Conservation (phyloP, 2,329 filamentous ascomycete genomes). For the Alternaria rosae region DNA sequence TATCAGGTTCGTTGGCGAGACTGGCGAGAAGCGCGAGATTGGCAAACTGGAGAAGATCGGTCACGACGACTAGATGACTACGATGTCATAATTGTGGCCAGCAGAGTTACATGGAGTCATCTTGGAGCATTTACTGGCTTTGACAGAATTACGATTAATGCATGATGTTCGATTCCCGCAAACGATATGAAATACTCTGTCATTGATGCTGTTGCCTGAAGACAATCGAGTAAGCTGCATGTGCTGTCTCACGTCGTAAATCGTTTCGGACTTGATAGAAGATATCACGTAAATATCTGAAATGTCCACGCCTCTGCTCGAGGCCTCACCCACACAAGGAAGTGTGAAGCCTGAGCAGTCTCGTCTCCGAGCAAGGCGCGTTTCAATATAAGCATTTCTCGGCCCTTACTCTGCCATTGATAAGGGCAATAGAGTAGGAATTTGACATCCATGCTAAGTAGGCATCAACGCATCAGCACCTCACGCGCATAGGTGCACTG, state of each 20-base stretch:
- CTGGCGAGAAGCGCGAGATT: conserved; percentile 89
- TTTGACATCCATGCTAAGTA: conserved; percentile 97
- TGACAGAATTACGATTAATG: neutral
- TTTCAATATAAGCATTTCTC: conserved; percentile 83
- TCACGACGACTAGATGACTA: conserved; percentile 60
- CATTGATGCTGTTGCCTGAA: neutral
- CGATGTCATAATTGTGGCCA: neutral
- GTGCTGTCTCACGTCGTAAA: neutral
- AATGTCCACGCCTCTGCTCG: conserved; percentile 39
- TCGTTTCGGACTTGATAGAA: neutral
- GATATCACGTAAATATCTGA: neutral
- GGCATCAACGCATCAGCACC: neutral
- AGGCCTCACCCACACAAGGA: conserved; percentile 24
- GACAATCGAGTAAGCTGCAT: neutral
- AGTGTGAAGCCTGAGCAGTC: conserved; percentile 34
- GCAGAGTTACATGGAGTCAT: neutral
- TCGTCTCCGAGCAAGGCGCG: conserved; percentile 44
- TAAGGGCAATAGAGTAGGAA: conserved; percentile 81
- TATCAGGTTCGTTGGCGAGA: conserved; percentile 82
- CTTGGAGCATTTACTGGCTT: neutral
- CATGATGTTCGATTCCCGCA: neutral
- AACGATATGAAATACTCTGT: neutral
- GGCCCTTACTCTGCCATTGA: conserved; percentile 93
- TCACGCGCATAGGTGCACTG: conserved; percentile 3
- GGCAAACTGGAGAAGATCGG: conserved; percentile 96